These are phyloP conservation scores for Heliamphora pulchella DNA, from an alignment of 179 eudicot species.

Conservation along the genomic window DNA sequence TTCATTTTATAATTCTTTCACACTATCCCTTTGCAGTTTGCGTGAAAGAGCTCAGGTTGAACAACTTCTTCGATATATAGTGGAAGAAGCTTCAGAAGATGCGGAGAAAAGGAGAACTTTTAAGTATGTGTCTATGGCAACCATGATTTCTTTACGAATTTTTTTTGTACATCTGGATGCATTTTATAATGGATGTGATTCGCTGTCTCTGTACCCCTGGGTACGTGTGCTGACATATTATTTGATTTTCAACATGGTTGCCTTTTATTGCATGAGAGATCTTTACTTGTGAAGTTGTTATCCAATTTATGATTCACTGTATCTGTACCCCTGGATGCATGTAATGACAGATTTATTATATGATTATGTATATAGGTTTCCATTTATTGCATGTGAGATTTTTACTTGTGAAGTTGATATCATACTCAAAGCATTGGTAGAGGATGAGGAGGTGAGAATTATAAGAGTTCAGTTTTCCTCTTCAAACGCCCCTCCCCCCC, in stretches of 20 bases:
- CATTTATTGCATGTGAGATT: conserved; percentile 90
- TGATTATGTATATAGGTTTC: conserved; percentile 49
- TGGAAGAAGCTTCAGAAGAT: conserved; percentile 87
- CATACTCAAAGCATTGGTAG: conserved; percentile 81
- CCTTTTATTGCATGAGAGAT: conserved; percentile 95
- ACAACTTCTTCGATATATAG: conserved; percentile 73
- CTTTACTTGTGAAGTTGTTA: conserved; percentile 95
- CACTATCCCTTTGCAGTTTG: conserved; percentile 44
- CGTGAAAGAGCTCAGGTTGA: conserved; percentile 76
- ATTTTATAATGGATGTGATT: neutral
- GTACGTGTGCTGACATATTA: conserved; percentile 8
- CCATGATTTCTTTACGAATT: neutral
- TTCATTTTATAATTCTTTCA: conserved; percentile 28
- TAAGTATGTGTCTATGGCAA: conserved; percentile 44
- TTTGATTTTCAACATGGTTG: conserved; percentile 37
- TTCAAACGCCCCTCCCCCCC: no score
- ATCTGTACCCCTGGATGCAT: conserved; percentile 1
- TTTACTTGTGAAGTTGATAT: conserved; percentile 97
- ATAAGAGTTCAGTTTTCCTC: conserved; percentile 1
- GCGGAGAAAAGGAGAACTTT: conserved; percentile 68
- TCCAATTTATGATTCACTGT: conserved; percentile 10
- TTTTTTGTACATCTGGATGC: conserved; percentile 1
- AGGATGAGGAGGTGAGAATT: conserved; percentile 74
- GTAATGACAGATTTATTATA: conserved; percentile 12
- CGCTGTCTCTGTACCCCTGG: neutral